Percentiles rank a stretch among this genome's conserved stretches.
Evolutionary conservation across 2,329 filamentous ascomycete species (phyloP).

Genomic region (Fusarium stilboides): DNA sequence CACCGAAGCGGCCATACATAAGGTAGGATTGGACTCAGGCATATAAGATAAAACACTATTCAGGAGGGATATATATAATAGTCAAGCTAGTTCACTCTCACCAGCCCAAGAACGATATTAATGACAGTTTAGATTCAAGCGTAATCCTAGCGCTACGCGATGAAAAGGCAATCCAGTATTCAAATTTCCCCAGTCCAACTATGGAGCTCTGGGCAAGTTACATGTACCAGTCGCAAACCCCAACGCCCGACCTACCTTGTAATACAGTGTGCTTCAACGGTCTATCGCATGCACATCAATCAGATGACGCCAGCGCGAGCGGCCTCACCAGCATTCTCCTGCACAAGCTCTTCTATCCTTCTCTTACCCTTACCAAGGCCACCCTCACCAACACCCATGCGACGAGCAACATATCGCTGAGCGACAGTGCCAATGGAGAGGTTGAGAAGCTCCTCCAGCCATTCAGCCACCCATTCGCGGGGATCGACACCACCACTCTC

Average conservation of each 20-base stretch:
- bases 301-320: constrained; percentile 71
- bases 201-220: constrained; percentile 35
- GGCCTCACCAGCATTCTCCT: constrained; percentile 72
- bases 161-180: constrained; percentile 34
- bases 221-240: constrained; percentile 38
- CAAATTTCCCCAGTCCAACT: constrained; percentile 32
- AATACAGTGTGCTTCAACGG: constrained; percentile 27
- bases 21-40: not conserved
- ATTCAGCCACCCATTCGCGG: constrained; percentile 96
- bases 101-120: constrained; percentile 5
- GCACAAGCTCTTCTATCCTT: constrained; percentile 68
- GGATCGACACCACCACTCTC: constrained; percentile 84
- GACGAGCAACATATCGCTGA: constrained; percentile 92
- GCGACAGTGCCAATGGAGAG: constrained; percentile 88
- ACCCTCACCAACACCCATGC: constrained; percentile 96
- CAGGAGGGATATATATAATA: not conserved
- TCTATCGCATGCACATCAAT: constrained; percentile 20
- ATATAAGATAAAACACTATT: not conserved
- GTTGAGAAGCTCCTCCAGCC: constrained; percentile 90
- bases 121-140: constrained; percentile 27
- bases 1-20: constrained; percentile 37
- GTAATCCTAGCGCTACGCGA: constrained; percentile 23
- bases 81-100: constrained; percentile 8
- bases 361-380: constrained; percentile 74
- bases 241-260: constrained; percentile 47